A percentile compares a stretch with the other conserved stretches of the same genome.
phyloP scores from a whole-genome alignment of 2,329 filamentous ascomycete species.

The Fusarium torreyae region DNA sequence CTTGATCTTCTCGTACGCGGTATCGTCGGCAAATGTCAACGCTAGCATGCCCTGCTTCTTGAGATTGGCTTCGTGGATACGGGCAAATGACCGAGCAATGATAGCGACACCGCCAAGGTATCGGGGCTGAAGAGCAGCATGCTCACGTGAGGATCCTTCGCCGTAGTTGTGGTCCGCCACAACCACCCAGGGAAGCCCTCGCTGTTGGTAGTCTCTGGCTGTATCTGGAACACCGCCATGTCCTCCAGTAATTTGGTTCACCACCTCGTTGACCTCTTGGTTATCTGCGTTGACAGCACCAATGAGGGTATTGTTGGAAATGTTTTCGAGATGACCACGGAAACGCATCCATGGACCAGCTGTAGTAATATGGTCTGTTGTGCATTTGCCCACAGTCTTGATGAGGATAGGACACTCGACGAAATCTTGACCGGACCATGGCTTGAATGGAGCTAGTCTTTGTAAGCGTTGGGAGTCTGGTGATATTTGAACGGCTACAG shows the following conservation, averaged over 20 bases:
- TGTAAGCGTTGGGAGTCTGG: conserved; percentile 21
- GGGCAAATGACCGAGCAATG: conserved; percentile 88
- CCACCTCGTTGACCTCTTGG: conserved; percentile 80
- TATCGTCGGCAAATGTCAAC: conserved; percentile 88
- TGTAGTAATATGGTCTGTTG: conserved; percentile 58
- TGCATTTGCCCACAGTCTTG: conserved; percentile 57
- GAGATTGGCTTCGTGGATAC: conserved; percentile 95
- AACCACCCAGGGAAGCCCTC: conserved; percentile 78
- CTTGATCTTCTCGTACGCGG: conserved; percentile 86
- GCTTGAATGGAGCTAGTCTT: conserved; percentile 1
- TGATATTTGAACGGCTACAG: conserved; percentile 42
- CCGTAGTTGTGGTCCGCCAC: conserved; percentile 98
- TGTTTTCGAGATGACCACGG: conserved; percentile 55
- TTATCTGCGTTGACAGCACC: conserved; percentile 80
- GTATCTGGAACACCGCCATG: conserved; percentile 9
- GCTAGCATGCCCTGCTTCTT: conserved; percentile 99
- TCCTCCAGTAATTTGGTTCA: conserved; percentile 7
- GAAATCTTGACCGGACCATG: conserved; percentile 19
- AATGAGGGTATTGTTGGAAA: conserved; percentile 74
- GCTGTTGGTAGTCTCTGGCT: conserved; percentile 12
- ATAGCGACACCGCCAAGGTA: conserved; percentile 90
- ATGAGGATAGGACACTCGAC: conserved; percentile 48
- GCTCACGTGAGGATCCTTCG: conserved; percentile 91
- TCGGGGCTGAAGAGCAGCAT: conserved; percentile 90
- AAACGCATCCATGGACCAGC: conserved; percentile 58